Base-by-base conservation (phyloP, 768 basidiomycete species). In the Suillus americanus region DNA sequence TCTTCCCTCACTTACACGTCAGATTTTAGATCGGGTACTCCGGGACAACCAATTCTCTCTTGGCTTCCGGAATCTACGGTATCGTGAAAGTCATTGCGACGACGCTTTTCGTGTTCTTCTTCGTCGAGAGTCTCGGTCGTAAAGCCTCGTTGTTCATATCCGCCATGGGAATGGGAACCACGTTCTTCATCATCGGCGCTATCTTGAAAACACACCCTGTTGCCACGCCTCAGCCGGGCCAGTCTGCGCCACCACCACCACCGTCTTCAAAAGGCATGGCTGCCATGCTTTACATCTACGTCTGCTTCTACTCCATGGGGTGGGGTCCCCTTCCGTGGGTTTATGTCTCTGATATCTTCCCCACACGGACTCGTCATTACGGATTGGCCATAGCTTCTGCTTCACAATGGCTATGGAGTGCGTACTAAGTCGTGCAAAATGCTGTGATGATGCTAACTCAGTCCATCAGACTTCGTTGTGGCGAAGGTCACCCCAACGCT, bases 241-340 rank as follows among this genome's bases (percentile, higher is more conserved):
- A 30, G 78, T 78, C 43, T 79, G 82, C 81, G 1, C 63, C 72
- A 1, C n/a, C 70, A 3, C 82, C 85, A 0, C 72, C 88, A 0
- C 80, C 86, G 0, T 82, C 87, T 20, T 81, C 80, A 2, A 87
- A 89, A 73, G 94, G 83, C 1, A 95, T 94, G 93, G 92, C 93
- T 3, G 91, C 86, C 2, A 86, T 93, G 86, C 76, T 95, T 35
- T 95, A 95, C 72, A 85, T 95, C 62, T 95, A 91, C 70, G 91
- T 94, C 50, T 89, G 88, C 73, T 94, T 94, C 76, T 95, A 94
- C 75, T 91, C 89, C 4, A 89, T 94, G 86, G 91, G 91, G 45
- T 92, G 91, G 88, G 93, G 92, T 23, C 87, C 86, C n/a, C 74
- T 82, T 14, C 89, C 83, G 18, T 83, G 77, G 79, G 85, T 91